Evolutionary conservation across 169 alveolate species (phyloP).

Genomic region (Theileria luwenshuni): DNA sequence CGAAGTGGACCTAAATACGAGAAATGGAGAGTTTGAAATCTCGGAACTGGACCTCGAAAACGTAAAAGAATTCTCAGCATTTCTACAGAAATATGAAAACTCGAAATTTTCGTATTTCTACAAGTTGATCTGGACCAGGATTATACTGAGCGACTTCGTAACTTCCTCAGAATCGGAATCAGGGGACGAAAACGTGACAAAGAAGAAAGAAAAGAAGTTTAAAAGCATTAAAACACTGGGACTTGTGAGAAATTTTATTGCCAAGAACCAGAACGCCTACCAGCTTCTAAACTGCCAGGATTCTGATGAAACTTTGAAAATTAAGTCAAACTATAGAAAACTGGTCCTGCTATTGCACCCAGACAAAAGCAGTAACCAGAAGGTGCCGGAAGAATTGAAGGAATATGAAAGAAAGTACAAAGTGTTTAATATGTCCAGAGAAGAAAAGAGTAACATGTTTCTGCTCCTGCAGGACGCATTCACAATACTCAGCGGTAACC

Average conservation of each 20-base stretch:
- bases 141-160: slow-evolving; percentile 9
- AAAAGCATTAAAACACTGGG: slow-evolving; percentile 44
- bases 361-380: slow-evolving; percentile 64
- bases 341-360: slow-evolving; percentile 77
- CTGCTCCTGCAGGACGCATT: slow-evolving; percentile 90
- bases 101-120: slow-evolving; percentile 2
- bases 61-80: not conserved
- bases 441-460: slow-evolving; percentile 75
- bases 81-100: not conserved
- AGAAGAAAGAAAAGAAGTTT: slow-evolving; percentile 26
- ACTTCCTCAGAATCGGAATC: slow-evolving; percentile 6
- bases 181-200: slow-evolving; percentile 23
- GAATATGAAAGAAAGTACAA: slow-evolving; percentile 68
- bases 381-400: slow-evolving; percentile 58
- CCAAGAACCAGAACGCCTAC: slow-evolving; percentile 71
- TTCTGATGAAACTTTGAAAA: slow-evolving; percentile 68
- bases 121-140: slow-evolving; percentile 46
- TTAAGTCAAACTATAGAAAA: slow-evolving; percentile 70
- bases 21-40: slow-evolving; percentile 5
- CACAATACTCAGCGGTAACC: slow-evolving; percentile 84
- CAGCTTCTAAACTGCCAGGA: slow-evolving; percentile 71
- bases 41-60: slow-evolving; percentile 6
- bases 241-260: slow-evolving; percentile 68
- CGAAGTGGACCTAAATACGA: slow-evolving; percentile 7
- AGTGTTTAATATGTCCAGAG: slow-evolving; percentile 58